These are phyloP conservation scores for Suhomyces pyralidae DNA, from an alignment of 805 yeast genomes.

Conservation along the genomic window DNA sequence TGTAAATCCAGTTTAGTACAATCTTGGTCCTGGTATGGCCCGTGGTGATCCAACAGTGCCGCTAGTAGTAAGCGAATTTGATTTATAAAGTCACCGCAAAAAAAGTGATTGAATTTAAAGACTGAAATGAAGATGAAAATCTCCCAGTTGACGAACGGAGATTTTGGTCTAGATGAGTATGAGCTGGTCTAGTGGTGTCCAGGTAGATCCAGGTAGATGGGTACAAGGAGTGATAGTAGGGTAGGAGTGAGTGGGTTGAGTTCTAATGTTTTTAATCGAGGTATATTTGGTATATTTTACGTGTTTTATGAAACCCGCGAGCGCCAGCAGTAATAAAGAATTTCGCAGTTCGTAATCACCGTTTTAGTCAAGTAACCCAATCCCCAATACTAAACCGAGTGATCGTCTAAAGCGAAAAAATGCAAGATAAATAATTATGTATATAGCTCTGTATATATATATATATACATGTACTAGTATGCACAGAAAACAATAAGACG, in stretches of 20 bases:
- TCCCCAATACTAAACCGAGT: neutral
- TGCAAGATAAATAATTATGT: neutral
- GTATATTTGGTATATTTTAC: neutral
- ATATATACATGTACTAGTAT: neutral
- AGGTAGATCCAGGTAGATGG: too few relatives aligned
- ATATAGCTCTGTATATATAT: neutral
- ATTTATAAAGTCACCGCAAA: neutral
- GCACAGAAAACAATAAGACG: neutral
- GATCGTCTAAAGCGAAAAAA: neutral
- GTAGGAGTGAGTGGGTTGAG: neutral
- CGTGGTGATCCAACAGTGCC: neutral
- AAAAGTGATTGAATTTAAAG: neutral
- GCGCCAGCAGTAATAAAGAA: neutral
- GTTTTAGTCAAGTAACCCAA: neutral
- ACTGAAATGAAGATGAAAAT: neutral
- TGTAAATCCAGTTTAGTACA: neutral
- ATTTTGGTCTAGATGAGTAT: too few relatives aligned
- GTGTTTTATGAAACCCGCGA: neutral
- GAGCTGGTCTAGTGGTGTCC: neutral
- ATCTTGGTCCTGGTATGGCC: neutral
- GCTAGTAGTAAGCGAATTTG: neutral
- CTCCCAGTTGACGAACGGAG: too few relatives aligned
- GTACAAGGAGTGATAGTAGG: neutral
- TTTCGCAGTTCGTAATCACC: neutral
- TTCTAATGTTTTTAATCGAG: neutral